phyloP scores from a whole-genome alignment of 2,329 filamentous ascomycete genomes.

The Zymoseptoria crescenta region DNA sequence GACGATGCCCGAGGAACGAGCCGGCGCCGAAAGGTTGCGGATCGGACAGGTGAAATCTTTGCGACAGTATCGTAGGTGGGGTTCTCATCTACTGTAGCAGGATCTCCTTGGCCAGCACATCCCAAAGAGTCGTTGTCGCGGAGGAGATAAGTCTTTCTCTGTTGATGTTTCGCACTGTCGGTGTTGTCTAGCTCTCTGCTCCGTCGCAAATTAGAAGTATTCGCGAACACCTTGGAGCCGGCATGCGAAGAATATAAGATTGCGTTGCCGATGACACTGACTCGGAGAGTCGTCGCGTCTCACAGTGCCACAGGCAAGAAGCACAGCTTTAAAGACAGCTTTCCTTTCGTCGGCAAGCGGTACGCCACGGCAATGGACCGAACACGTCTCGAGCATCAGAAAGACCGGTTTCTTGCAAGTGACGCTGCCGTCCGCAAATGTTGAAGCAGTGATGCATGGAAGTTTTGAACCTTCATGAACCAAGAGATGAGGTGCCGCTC shows the following conservation, averaged over 20 bases:
- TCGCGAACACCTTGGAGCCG: not conserved
- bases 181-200: not conserved
- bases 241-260: constrained; percentile 4
- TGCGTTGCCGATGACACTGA: constrained; percentile 10
- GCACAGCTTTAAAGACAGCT: not conserved
- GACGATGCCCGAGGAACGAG: not conserved
- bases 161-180: not conserved
- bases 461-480: not conserved
- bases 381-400: not conserved
- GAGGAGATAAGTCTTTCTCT: not conserved
- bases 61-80: not conserved
- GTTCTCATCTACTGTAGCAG: not conserved
- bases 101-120: not conserved
- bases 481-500: not conserved
- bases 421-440: not conserved
- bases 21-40: not conserved
- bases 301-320: not conserved
- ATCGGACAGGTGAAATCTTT: not conserved
- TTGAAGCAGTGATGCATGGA: not conserved
- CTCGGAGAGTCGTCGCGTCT: constrained; percentile 6
- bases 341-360: not conserved
- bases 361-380: not conserved
- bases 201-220: not conserved
- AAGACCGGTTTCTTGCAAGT: too few species aligned
- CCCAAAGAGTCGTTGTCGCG: not conserved